These are phyloP conservation scores for Trichoderma afroharzianum DNA, from an alignment of 2,329 filamentous ascomycete genomes.

Conservation along the genomic window DNA sequence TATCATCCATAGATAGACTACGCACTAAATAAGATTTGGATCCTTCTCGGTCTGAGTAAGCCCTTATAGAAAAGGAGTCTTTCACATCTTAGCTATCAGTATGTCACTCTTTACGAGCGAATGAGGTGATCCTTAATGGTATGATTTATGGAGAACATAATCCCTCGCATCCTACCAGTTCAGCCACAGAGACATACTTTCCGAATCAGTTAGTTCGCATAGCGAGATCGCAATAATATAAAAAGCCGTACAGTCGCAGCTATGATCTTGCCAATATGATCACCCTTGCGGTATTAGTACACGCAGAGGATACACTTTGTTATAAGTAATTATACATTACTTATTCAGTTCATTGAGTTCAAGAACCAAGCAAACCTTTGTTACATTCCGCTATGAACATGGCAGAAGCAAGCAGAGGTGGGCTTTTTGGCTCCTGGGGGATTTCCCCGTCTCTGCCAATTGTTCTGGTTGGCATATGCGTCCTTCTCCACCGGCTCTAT, in stretches of 20 bases:
- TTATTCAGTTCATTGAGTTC: not conserved
- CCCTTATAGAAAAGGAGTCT: not conserved
- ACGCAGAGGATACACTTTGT: not conserved
- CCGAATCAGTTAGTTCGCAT: not conserved
- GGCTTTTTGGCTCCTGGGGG: not conserved
- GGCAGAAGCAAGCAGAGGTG: not conserved
- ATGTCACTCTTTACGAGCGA: not conserved
- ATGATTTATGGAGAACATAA: not conserved
- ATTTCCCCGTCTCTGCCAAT: not conserved
- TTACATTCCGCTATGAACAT: not conserved
- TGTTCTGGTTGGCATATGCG: not conserved
- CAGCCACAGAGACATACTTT: not conserved
- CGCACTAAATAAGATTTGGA: not conserved
- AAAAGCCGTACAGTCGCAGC: not conserved
- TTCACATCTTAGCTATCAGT: not conserved
- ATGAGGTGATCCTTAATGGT: not conserved
- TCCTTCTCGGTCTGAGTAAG: not conserved
- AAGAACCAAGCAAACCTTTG: not conserved
- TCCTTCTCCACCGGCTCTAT: not conserved
- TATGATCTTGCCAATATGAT: not conserved
- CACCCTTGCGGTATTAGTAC: not conserved
- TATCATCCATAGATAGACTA: not conserved
- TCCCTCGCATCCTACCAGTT: not conserved
- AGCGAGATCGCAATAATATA: not conserved
- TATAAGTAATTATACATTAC: not conserved